Conservation (phyloP, 2,329 filamentous ascomycete species). For the Fusarium chaquense region DNA sequence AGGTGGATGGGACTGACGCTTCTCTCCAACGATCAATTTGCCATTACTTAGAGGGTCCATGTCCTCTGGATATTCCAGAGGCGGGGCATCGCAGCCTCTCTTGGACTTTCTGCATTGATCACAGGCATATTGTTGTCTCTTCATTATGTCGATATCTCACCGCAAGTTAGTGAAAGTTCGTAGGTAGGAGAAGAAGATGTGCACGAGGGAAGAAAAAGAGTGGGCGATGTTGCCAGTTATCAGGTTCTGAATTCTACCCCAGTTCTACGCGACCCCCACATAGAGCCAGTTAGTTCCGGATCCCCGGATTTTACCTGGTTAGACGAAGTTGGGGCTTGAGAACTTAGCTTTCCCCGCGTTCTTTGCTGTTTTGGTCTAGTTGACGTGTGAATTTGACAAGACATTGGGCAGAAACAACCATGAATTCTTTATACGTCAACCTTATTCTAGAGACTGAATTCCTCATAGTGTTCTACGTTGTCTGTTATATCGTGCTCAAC, state of each 20-base stretch:
- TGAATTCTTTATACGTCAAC: not conserved
- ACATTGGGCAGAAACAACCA: not conserved
- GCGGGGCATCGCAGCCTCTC: conserved; percentile 24
- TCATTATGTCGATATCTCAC: not conserved
- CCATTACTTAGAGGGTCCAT: conserved; percentile 15
- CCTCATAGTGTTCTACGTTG: fast-evolving
- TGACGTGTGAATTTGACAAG: not conserved
- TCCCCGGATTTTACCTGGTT: conserved; percentile 27
- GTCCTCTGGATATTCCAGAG: conserved; percentile 8
- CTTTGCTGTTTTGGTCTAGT: conserved; percentile 18
- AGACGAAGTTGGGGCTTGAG: not conserved
- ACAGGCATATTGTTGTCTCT: conserved; percentile 30
- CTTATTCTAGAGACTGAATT: not conserved
- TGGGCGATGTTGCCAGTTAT: conserved; percentile 3
- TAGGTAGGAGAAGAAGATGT: not conserved
- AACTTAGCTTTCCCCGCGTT: conserved; percentile 22
- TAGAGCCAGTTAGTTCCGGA: conserved; percentile 13
- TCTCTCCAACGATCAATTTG: conserved; percentile 29
- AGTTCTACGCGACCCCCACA: not conserved
- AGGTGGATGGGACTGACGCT: conserved; percentile 3
- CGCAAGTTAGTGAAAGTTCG: not conserved
- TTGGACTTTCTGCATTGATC: conserved; percentile 31
- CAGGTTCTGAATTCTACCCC: conserved; percentile 1
- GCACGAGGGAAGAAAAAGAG: not conserved
- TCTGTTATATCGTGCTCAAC: not conserved